Base-by-base conservation (phyloP, 1,284 basidiomycete species). In the Pseudozyma sp. region DNA sequence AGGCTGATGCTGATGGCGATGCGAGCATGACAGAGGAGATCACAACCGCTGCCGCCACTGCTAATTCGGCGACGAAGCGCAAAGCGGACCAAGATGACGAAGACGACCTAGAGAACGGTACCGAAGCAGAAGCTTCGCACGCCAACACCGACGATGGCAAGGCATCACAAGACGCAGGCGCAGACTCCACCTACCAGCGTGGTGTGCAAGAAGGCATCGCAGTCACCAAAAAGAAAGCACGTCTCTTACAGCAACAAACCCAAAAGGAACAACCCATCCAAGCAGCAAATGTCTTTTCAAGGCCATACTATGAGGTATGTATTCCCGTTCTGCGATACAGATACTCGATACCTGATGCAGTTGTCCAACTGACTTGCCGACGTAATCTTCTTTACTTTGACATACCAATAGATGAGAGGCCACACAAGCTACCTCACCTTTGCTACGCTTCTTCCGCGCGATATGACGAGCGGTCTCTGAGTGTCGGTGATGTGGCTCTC, bases 401-500 rank as follows among this genome's bases (percentile, higher is more conserved):
- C 25, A 31, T 31, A 31, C 25, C 6, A 43, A 16, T 6, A 79
- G 72, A 84, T 83, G 83, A 70, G 79, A 35, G 82, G 82, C 12
- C 83, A 84, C 44, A 84, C 83, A 16, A 80, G 78, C 47, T 84
- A 84, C 50, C 62, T 84, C 31, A 84, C 83, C 2, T 84, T 84
- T 70, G 83, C 79, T 7, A 81, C 77, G n/a, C 67, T 83, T 9
- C 59, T 79, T 25, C 80, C 83, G 16, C 77, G 77, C 25, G 64
- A 71, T 31, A 68, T 76, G 65, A 59, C 61, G 6, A 48, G 59
- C 16, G 62, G 59, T 8, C 53, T 59, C 5, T 60, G 44, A 51
- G 18, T 12, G 14, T 11, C 45, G 9, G 25, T 3, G 5, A 4
- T 40, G 12, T 12, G 39, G 39, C 39, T 31, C 25, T n/a, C 25